Conservation (phyloP, 345 rosid genomes). For the Camelina sativa region DNA sequence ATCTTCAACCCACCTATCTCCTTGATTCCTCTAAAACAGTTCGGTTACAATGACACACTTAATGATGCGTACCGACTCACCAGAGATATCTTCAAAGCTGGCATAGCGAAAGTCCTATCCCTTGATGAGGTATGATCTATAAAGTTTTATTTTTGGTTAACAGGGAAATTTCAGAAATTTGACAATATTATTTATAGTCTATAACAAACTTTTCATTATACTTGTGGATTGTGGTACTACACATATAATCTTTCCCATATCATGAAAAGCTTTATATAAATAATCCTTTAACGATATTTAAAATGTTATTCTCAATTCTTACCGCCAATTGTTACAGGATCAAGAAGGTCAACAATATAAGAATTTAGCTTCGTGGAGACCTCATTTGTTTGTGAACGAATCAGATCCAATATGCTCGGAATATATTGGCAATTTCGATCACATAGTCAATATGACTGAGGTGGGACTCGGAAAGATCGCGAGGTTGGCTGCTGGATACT, state of each 20-base stretch:
- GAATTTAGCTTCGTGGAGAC: constrained; percentile 51
- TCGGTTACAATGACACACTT: neutral
- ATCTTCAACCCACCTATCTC: constrained; percentile 65
- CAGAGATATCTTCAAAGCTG: constrained; percentile 53
- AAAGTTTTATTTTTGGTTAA: too few relatives aligned
- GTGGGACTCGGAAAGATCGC: constrained; percentile 47
- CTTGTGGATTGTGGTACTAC: neutral
- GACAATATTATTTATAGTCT: too few relatives aligned
- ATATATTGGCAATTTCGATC: constrained; percentile 55
- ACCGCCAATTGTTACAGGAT: neutral
- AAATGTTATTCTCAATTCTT: neutral
- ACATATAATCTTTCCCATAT: neutral
- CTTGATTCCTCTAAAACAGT: constrained; percentile 48
- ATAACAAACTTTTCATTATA: neutral
- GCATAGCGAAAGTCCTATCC: constrained; percentile 27
- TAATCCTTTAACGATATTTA: neutral
- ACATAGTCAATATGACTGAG: constrained; percentile 53
- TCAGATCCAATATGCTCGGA: constrained; percentile 56
- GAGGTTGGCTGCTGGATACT: constrained; percentile 44
- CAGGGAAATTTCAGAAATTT: too few relatives aligned
- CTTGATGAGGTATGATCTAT: neutral
- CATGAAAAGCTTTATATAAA: neutral
- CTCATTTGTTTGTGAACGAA: constrained; percentile 55
- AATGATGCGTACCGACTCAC: constrained; percentile 42
- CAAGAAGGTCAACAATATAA: neutral